phyloP scores from a whole-genome alignment of 345 rosid genomes.

The Syzygium oleosum region DNA sequence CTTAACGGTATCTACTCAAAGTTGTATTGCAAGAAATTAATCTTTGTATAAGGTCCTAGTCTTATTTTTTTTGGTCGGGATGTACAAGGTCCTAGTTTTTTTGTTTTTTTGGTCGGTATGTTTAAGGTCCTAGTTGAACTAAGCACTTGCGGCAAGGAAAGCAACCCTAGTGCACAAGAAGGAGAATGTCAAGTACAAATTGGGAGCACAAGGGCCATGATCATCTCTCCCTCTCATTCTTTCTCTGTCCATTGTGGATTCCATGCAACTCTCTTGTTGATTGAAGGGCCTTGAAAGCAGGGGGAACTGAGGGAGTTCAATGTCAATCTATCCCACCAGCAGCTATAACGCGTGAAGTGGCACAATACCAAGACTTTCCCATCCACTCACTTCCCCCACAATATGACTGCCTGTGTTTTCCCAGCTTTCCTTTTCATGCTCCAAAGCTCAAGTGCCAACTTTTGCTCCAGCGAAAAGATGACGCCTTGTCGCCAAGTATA shows the following conservation, averaged over 20 bases:
- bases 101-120: no score
- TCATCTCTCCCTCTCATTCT: neutral
- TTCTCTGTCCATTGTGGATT: neutral
- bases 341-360: conserved; percentile 22
- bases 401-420: conserved; percentile 1
- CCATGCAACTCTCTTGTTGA: conserved; percentile 7
- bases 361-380: conserved; percentile 16
- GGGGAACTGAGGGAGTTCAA: neutral
- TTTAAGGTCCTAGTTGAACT: neutral
- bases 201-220: neutral
- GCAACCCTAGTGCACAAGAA: neutral
- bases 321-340: neutral
- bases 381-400: conserved; percentile 20
- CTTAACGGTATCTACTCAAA: neutral
- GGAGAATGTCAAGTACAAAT: neutral
- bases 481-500: conserved; percentile 20
- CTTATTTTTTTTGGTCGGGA: no score
- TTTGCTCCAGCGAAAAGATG: conserved; percentile 8
- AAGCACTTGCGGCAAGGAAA: neutral
- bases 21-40: neutral
- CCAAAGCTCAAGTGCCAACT: conserved; percentile 6
- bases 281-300: neutral
- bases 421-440: conserved; percentile 5
- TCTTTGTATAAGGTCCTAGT: neutral
- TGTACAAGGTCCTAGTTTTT: no score